These are phyloP conservation scores for Paecilomyces dactylethromorphus DNA, from an alignment of 2,329 filamentous ascomycete species.

Conservation along the genomic window DNA sequence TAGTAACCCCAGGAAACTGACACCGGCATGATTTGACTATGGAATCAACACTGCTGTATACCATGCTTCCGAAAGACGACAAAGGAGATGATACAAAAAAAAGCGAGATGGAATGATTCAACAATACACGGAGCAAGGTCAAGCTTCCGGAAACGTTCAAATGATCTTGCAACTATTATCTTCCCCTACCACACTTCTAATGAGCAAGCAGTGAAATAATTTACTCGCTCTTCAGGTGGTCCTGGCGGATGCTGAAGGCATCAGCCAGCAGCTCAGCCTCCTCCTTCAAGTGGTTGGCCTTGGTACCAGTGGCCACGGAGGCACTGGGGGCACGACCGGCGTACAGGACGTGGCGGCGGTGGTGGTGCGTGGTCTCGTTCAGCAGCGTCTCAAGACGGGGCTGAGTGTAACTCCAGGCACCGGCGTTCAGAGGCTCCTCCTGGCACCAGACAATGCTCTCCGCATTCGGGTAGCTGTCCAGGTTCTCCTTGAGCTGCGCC, in stretches of 20 bases:
- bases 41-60: not conserved
- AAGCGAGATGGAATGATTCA: not conserved
- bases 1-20: not conserved
- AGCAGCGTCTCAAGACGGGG: constrained; percentile 94
- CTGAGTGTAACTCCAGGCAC: constrained; percentile 95
- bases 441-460: constrained; percentile 97
- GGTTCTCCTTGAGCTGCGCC: constrained; percentile 92
- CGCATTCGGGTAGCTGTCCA: constrained; percentile 94
- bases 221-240: constrained; percentile 61
- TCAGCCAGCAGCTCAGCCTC: constrained; percentile 73
- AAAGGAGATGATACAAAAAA: not conserved
- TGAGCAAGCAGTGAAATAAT: constrained; percentile 4
- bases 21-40: not conserved
- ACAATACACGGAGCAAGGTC: not conserved
- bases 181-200: not conserved
- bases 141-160: not conserved
- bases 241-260: constrained; percentile 58
- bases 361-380: constrained; percentile 84
- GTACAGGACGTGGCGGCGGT: constrained; percentile 94
- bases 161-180: not conserved
- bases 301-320: constrained; percentile 87
- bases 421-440: constrained; percentile 95
- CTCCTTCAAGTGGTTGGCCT: constrained; percentile 83
- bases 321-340: constrained; percentile 90
- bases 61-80: not conserved